Evolutionary conservation across 768 basidiomycete species (phyloP).

Genomic region (Amylocystis lapponica): DNA sequence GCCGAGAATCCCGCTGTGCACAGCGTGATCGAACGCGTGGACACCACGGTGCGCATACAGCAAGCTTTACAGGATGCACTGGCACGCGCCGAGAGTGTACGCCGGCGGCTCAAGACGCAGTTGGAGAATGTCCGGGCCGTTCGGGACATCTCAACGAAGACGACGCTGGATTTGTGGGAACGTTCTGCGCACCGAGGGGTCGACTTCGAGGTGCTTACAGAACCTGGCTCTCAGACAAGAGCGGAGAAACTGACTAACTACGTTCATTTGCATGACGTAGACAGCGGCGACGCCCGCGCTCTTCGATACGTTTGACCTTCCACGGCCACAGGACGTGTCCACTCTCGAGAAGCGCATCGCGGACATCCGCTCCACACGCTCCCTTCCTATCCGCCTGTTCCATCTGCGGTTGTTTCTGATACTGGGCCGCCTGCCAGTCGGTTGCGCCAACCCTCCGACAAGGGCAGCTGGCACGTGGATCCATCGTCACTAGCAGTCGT

Average conservation of each 20-base stretch:
- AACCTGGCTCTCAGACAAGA: neutral
- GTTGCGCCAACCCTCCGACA: neutral
- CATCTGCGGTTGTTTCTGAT: neutral
- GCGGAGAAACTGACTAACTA: neutral
- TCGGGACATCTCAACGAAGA: neutral
- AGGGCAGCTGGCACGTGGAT: neutral
- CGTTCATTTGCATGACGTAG: neutral
- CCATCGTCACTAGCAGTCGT: too few relatives aligned
- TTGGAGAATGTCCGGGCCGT: neutral
- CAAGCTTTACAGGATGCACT: conserved; percentile 7
- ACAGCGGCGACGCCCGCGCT: neutral
- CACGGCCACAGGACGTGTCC: neutral
- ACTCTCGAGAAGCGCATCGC: conserved; percentile 12
- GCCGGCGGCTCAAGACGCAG: neutral
- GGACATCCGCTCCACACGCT: conserved; percentile 7
- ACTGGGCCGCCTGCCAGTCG: neutral
- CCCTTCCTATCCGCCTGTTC: conserved; percentile 3
- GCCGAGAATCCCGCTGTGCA: neutral
- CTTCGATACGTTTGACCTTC: conserved; percentile 1
- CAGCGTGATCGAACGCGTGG: conserved; percentile 8
- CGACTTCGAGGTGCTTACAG: conserved; percentile 8
- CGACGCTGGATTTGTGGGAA: conserved; percentile 9
- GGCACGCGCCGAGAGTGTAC: conserved; percentile 2
- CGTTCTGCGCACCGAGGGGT: neutral
- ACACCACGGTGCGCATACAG: conserved; percentile 4